phyloP scores from a whole-genome alignment of 805 yeast genomes.

The Candida succiphila region DNA sequence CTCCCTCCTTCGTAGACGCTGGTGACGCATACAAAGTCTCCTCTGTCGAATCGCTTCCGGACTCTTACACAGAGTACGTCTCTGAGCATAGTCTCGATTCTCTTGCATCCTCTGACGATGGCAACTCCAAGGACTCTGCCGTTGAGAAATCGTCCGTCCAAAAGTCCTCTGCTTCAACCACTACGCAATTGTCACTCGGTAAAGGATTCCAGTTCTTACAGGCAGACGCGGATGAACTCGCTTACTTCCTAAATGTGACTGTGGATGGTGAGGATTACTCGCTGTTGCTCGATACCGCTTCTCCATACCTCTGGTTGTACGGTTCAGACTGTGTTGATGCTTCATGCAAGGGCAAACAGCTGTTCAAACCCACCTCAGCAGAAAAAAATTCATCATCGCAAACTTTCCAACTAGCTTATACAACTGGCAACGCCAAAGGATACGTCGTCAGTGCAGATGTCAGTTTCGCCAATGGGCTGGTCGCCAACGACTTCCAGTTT shows the following conservation, averaged over 20 bases:
- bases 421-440: slow-evolving; percentile 46
- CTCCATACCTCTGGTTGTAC: slow-evolving; percentile 56
- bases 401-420: slow-evolving; percentile 40
- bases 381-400: slow-evolving; percentile 11
- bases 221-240: slow-evolving; percentile 16
- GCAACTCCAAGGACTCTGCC: background rate
- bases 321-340: slow-evolving; percentile 36
- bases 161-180: background rate
- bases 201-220: slow-evolving; percentile 19
- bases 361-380: slow-evolving; percentile 17
- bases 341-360: slow-evolving; percentile 28
- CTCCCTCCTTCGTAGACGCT: background rate
- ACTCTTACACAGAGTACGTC: background rate
- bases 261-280: slow-evolving; percentile 33
- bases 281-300: slow-evolving; percentile 55
- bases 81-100: background rate
- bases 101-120: background rate
- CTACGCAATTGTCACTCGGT: slow-evolving; percentile 2
- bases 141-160: background rate
- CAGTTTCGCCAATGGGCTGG: slow-evolving; percentile 25
- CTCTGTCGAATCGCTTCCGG: background rate
- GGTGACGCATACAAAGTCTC: slow-evolving; percentile 1
- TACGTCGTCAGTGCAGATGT: slow-evolving; percentile 28
- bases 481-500: slow-evolving; percentile 30
- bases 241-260: slow-evolving; percentile 30